Percentiles rank a stretch among this genome's conserved stretches.
Evolutionary conservation across 1,284 basidiomycete genomes (phyloP).

Genomic region (Boletus semigastroideus): DNA sequence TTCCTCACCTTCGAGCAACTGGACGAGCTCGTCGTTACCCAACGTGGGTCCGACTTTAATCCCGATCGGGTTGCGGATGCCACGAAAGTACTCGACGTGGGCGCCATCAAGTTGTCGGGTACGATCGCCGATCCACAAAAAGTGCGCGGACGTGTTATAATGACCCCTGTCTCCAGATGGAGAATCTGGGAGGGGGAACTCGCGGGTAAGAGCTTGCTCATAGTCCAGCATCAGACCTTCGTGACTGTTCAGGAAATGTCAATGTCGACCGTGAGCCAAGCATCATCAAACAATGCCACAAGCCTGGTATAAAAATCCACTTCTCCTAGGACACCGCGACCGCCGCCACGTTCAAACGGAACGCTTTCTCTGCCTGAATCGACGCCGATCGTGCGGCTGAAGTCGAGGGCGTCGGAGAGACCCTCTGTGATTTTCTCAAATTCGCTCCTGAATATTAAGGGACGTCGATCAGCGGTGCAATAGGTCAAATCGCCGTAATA

Average conservation of each 20-base stretch:
- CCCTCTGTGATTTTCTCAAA: slow-evolving; percentile 86
- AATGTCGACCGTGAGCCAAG: background rate
- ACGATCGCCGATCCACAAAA: slow-evolving; percentile 96
- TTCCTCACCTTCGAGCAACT: slow-evolving; percentile 74
- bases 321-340: slow-evolving; percentile 77
- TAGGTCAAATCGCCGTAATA: background rate
- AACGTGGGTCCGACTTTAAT: slow-evolving; percentile 95
- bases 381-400: slow-evolving; percentile 85
- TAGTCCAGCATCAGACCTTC: slow-evolving; percentile 94
- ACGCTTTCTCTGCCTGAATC: slow-evolving; percentile 50
- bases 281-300: slow-evolving; percentile 12
- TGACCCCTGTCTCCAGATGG: slow-evolving; percentile 40
- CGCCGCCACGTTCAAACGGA: slow-evolving; percentile 67
- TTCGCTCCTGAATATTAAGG: slow-evolving; percentile 52
- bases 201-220: slow-evolving; percentile 88
- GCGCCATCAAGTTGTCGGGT: slow-evolving; percentile 93
- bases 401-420: slow-evolving; percentile 90
- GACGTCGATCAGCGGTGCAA: slow-evolving; percentile 11
- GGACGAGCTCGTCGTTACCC: slow-evolving; percentile 77
- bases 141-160: slow-evolving; percentile 91
- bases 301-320: slow-evolving; percentile 95
- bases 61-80: slow-evolving; percentile 94
- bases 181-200: slow-evolving; percentile 36
- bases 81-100: slow-evolving; percentile 94
- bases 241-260: slow-evolving; percentile 53